Evolutionary conservation across 2,329 filamentous ascomycete species (phyloP).

Genomic region (Herpotrichia juniperi): DNA sequence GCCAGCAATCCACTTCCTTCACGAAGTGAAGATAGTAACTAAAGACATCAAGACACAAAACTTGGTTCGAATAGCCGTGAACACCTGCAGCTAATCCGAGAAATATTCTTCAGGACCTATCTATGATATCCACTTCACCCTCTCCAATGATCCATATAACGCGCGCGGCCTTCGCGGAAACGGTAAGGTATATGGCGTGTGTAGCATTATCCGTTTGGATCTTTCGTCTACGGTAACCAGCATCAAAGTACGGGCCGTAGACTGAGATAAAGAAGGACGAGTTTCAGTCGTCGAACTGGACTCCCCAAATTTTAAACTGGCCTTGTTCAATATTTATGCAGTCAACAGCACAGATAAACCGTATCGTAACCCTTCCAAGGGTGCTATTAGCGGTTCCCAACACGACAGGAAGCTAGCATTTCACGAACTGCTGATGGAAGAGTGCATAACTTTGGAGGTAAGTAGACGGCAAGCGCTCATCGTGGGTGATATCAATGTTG

Average conservation of each 20-base stretch:
- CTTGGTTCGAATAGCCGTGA: conserved; percentile 48
- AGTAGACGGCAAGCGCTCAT: conserved; percentile 53
- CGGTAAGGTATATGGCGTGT: conserved; percentile 60
- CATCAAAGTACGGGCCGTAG: conserved; percentile 45
- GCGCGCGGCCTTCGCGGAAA: conserved; percentile 52
- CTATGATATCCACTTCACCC: conserved; percentile 53
- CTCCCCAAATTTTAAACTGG: conserved; percentile 36
- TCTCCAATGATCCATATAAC: conserved; percentile 58
- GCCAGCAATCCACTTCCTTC: conserved; percentile 54
- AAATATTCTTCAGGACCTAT: conserved; percentile 31
- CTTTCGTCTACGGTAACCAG: conserved; percentile 27
- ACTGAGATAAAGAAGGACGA: conserved; percentile 61
- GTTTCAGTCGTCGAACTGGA: conserved; percentile 54
- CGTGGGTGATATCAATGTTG: conserved; percentile 61
- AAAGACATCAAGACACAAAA: conserved; percentile 48
- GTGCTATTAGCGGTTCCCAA: conserved; percentile 51
- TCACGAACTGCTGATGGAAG: conserved; percentile 53
- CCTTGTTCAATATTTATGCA: conserved; percentile 60
- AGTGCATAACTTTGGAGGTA: conserved; percentile 46
- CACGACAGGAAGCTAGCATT: conserved; percentile 60
- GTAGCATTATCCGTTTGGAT: conserved; percentile 55
- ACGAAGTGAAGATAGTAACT: conserved; percentile 57
- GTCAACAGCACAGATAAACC: conserved; percentile 59
- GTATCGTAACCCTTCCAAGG: conserved; percentile 54
- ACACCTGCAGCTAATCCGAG: conserved; percentile 8